Evolutionary conservation across 1,139 yeast species (phyloP), one percentile per base, ranked within the genome.

Genomic region (Arxiozyma slooffiae): DNA sequence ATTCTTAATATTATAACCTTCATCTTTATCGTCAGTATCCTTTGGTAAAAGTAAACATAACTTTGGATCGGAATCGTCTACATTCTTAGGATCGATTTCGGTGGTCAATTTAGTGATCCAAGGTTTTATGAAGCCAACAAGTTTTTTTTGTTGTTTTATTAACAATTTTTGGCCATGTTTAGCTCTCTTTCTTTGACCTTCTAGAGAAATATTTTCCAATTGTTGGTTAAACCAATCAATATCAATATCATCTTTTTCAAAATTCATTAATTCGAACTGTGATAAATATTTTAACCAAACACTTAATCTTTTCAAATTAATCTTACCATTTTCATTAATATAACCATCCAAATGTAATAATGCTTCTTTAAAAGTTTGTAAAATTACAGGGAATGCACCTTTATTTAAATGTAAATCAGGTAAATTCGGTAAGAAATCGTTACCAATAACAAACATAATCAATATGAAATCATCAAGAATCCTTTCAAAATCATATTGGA

Each of bases 401-500:
- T 90, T 92, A 64, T 89, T 90, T 60, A 94, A 79, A 67, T 87
- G 89, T 62, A 94, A 74, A 67, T 90, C 96, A 1, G 99, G 98
- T 60, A 94, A 77, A 65, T 92, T 88, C n/a, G 99, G 98, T 63
- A 94, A 77, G 80, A 94, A 94, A 77, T 94, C 99, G 65, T 94
- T 94, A 61, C 99, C 99, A 62, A 94, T 87, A 54, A 92, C 96
- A 64, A 87, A 90, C 81, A 88, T 80, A 62, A 92, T 85, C 53
- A 94, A 76, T 58, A 94, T 87, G 60, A 90, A 89, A 69, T 94
- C 99, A 69, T 94, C 98, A 57, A 94, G 71, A 38, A 90, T 77
- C 57, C 90, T 77, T 67, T 94, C 99, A 68, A 94, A 90, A 68
- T 85, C 81, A 62, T 83, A 92, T 38, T 80, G 83, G 62, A 89